Percentiles rank a stretch among this genome's conserved stretches.
Evolutionary conservation across 371 early-diverging fungal species (phyloP).

Genomic region (Mortierella sp.): DNA sequence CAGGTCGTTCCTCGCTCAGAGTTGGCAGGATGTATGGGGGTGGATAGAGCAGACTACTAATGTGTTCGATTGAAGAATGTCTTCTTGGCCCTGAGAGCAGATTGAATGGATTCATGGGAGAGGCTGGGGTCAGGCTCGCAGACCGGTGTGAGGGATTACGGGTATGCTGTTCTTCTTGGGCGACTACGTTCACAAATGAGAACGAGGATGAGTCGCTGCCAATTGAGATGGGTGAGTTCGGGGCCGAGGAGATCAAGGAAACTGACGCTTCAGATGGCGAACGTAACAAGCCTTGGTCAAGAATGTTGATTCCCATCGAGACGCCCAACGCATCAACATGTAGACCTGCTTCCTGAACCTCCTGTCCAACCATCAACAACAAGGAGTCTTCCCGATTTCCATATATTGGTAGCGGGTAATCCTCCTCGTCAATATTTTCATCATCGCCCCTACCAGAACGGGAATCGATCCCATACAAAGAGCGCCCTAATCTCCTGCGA

Average conservation of each 20-base stretch:
- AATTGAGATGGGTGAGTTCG: slow-evolving; percentile 17
- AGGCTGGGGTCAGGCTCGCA: background rate
- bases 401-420: slow-evolving; percentile 39
- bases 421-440: slow-evolving; percentile 12
- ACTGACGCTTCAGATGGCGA: slow-evolving; percentile 15
- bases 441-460: slow-evolving; percentile 22
- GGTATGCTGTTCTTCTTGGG: slow-evolving; percentile 5
- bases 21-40: slow-evolving; percentile 16
- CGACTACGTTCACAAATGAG: background rate
- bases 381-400: slow-evolving; percentile 34
- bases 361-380: slow-evolving; percentile 41
- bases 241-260: background rate
- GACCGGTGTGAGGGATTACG: background rate
- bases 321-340: slow-evolving; percentile 28
- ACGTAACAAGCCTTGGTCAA: background rate
- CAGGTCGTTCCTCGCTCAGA: background rate
- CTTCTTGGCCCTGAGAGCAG: background rate
- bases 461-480: slow-evolving; percentile 7
- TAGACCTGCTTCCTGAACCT: slow-evolving; percentile 16
- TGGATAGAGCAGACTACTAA: slow-evolving; percentile 2
- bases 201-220: background rate
- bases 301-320: slow-evolving; percentile 13
- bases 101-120: background rate
- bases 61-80: slow-evolving; percentile 4
- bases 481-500: slow-evolving; percentile 6